A percentile compares a stretch with the other conserved stretches of the same genome.
These are phyloP conservation scores for Bromus sterilis DNA, from an alignment of 176 grass and related monocot genomes.

Conservation along the genomic window DNA sequence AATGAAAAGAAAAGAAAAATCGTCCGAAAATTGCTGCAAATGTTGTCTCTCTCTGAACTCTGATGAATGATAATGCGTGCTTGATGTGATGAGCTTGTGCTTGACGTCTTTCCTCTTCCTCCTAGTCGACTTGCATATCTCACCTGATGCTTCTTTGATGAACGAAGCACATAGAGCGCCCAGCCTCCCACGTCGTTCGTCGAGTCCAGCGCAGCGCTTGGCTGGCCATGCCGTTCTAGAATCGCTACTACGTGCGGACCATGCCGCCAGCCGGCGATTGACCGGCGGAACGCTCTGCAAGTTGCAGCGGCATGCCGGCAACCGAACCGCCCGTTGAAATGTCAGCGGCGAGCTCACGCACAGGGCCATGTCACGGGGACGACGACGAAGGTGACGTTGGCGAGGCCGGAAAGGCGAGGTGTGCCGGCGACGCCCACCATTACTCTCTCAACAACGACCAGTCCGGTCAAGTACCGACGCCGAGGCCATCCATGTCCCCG, in stretches of 20 bases:
- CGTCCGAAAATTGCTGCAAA: neutral
- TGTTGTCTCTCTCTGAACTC: neutral
- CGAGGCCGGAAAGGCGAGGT: neutral
- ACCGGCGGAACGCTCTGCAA: neutral
- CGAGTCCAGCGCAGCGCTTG: no score
- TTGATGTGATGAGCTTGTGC: neutral
- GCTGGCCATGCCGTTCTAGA: neutral
- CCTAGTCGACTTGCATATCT: neutral
- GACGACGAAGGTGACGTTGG: neutral
- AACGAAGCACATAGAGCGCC: no score
- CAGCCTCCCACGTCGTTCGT: neutral
- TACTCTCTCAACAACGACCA: neutral
- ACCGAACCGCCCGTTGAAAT: neutral
- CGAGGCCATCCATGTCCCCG: neutral
- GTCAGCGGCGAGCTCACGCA: conserved; percentile 17
- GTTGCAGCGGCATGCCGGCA: neutral
- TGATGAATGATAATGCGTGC: neutral
- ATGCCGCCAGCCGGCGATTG: neutral
- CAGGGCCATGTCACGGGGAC: neutral
- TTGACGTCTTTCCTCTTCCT: neutral
- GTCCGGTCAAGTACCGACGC: neutral
- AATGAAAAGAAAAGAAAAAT: neutral
- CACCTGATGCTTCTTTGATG: neutral
- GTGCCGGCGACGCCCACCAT: neutral
- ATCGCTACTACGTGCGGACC: neutral